Conservation (phyloP, 768 basidiomycete genomes). For the Pulveroboletus sp. region DNA sequence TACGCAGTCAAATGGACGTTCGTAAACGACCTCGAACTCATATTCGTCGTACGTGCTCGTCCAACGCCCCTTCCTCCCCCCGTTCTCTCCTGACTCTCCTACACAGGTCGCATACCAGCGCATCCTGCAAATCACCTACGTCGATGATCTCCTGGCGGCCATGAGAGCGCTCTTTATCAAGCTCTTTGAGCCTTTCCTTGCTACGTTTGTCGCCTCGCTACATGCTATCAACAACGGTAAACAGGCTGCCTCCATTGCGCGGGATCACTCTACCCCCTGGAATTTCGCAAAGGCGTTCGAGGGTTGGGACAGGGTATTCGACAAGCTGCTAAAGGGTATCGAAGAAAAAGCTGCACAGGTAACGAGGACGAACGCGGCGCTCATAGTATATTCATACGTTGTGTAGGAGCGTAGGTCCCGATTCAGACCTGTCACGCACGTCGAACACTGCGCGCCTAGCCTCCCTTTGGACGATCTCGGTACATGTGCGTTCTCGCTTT, state of each 20-base stretch:
- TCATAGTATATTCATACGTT: not conserved
- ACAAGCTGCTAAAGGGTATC: slow-evolving; percentile 65
- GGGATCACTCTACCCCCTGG: slow-evolving; percentile 45
- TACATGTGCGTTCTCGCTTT: slow-evolving; percentile 40
- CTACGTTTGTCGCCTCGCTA: slow-evolving; percentile 78
- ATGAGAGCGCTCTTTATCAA: slow-evolving; percentile 84
- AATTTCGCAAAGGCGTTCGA: slow-evolving; percentile 67
- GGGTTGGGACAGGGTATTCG: slow-evolving; percentile 79
- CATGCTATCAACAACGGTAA: slow-evolving; percentile 55
- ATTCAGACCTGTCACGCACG: slow-evolving; percentile 38
- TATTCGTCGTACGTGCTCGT: slow-evolving; percentile 76
- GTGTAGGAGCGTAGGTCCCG: slow-evolving; percentile 70
- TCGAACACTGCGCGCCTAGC: slow-evolving; percentile 34
- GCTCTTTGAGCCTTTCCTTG: slow-evolving; percentile 78
- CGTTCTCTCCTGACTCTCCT: not conserved
- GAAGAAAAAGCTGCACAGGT: slow-evolving; percentile 75
- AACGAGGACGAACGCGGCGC: slow-evolving; percentile 5
- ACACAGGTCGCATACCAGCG: slow-evolving; percentile 91
- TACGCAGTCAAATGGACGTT: slow-evolving; percentile 94
- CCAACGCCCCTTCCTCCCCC: not conserved
- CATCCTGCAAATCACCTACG: slow-evolving; percentile 90
- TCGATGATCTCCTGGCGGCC: slow-evolving; percentile 78
- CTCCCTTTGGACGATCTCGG: slow-evolving; percentile 55
- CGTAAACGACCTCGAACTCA: slow-evolving; percentile 91
- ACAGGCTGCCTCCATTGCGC: slow-evolving; percentile 28